Evolutionary conservation across 345 rosid species (phyloP).

Genomic region (Trapa bicornis): DNA sequence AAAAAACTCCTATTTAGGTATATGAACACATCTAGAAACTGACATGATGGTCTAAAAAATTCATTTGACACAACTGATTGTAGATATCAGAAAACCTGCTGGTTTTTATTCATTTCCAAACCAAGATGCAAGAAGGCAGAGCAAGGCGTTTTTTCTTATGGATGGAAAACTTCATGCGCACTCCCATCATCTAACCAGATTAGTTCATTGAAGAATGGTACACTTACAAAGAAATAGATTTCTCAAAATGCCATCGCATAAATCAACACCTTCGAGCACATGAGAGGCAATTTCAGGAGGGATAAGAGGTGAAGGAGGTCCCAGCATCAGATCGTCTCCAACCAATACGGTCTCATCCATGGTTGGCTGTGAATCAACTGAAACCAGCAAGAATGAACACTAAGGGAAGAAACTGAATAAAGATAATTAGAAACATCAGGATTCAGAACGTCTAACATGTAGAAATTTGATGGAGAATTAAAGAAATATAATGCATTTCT

Average conservation of each 20-base stretch:
- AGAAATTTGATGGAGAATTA: not conserved
- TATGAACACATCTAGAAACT: not conserved
- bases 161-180: not conserved
- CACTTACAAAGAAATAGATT: conserved; percentile 81
- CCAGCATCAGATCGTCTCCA: conserved; percentile 89
- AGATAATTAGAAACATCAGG: too few relatives aligned
- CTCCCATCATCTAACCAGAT: not conserved
- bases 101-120: not conserved
- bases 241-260: conserved; percentile 75
- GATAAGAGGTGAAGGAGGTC: conserved; percentile 80
- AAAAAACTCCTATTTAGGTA: not conserved
- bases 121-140: not conserved
- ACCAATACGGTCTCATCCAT: conserved; percentile 97
- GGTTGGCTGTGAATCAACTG: conserved; percentile 83
- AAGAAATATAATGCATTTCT: too few relatives aligned
- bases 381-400: conserved; percentile 1
- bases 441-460: not conserved
- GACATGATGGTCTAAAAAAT: not conserved
- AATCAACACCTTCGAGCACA: conserved; percentile 71
- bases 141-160: not conserved
- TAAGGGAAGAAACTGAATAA: not conserved
- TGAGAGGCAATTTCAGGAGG: conserved; percentile 88
- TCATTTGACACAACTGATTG: not conserved
- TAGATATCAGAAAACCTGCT: not conserved
- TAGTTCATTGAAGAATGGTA: not conserved